phyloP scores from a whole-genome alignment of 2,329 filamentous ascomycete genomes.

The Clonostachys chloroleuca region DNA sequence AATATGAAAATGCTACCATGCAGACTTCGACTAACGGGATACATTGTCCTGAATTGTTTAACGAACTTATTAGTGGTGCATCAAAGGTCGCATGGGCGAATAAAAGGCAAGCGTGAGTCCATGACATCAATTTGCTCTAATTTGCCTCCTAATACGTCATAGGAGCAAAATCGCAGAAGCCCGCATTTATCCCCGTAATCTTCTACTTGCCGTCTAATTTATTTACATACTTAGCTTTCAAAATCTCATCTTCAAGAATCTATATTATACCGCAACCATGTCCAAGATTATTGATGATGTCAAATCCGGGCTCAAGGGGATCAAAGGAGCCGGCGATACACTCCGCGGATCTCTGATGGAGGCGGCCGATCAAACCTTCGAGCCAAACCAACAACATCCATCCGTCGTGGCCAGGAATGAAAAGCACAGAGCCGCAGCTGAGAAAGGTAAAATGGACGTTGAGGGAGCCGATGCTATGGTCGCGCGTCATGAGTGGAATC shows the following conservation, averaged over 20 bases:
- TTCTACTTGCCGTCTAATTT: too few species aligned
- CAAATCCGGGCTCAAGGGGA: conserved; percentile 13
- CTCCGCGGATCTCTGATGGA: conserved; percentile 10
- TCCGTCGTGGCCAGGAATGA: background rate
- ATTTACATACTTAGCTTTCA: background rate
- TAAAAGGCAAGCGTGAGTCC: too few species aligned
- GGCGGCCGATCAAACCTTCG: conserved; percentile 11
- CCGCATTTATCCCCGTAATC: too few species aligned
- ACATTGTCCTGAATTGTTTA: too few species aligned
- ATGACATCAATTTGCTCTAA: too few species aligned
- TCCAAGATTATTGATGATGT: conserved; percentile 12
- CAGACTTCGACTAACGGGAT: too few species aligned
- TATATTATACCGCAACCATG: conserved; percentile 3
- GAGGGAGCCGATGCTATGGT: conserved; percentile 8
- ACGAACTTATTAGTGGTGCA: too few species aligned
- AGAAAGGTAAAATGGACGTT: conserved; percentile 12
- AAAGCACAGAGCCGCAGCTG: conserved; percentile 5
- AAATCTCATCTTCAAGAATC: background rate
- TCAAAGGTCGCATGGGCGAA: too few species aligned
- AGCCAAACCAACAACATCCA: conserved; percentile 6
- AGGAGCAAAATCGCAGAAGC: too few species aligned
- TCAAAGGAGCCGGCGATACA: conserved; percentile 12
- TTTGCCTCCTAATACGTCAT: too few species aligned
- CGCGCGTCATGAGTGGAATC: conserved; percentile 10
- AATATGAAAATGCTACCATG: too few species aligned